Conservation (phyloP, 2,329 filamentous ascomycete species). For the Penicillium sp. region DNA sequence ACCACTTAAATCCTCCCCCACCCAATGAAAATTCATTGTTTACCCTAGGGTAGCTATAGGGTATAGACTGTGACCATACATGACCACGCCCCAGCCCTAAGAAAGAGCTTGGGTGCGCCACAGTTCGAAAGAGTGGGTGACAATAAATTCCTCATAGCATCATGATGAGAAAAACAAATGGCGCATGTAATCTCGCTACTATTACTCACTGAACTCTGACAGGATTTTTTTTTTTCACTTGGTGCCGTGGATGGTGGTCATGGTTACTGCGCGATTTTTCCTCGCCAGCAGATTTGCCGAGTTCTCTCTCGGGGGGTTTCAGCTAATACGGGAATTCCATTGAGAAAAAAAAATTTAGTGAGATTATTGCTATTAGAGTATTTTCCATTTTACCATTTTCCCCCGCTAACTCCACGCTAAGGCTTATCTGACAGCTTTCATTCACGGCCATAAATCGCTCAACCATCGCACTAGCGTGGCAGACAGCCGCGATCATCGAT, state of each 20-base stretch:
- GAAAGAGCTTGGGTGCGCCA: background rate
- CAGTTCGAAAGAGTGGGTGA: background rate
- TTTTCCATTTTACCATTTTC: background rate
- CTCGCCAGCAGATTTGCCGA: conserved; percentile 12
- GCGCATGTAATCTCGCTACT: conserved; percentile 19
- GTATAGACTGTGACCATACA: conserved; percentile 12
- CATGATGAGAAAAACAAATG: conserved; percentile 14
- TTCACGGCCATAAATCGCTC: conserved; percentile 19
- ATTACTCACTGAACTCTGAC: background rate
- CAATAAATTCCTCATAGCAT: conserved; percentile 5
- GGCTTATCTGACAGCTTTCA: conserved; percentile 2
- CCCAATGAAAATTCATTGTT: conserved; percentile 17
- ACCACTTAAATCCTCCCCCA: background rate
- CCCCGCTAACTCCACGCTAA: background rate
- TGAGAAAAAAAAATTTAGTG: background rate
- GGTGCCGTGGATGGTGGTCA: too few relatives aligned
- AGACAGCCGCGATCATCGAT: conserved; percentile 7
- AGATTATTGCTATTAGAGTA: background rate
- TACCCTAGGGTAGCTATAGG: too few relatives aligned
- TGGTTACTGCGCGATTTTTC: conserved; percentile 28
- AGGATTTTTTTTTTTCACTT: background rate
- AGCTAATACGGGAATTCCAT: background rate
- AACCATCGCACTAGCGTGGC: background rate
- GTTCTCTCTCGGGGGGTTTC: background rate
- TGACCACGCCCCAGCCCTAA: conserved; percentile 17